Conservation (phyloP, 2,329 filamentous ascomycete species). For the Cladosporium sp. region DNA sequence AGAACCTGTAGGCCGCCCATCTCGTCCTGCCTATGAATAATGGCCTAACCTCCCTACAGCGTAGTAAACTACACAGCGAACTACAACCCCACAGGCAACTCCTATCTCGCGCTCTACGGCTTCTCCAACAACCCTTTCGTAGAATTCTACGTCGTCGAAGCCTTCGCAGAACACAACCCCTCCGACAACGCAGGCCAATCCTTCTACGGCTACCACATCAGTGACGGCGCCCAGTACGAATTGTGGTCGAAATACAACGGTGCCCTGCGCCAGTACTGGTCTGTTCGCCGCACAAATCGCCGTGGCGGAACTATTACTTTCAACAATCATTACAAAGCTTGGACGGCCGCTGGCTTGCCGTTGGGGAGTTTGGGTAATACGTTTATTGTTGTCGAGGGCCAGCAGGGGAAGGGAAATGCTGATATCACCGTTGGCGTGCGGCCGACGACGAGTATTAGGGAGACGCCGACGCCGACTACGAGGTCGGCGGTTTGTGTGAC, state of each 20-base stretch:
- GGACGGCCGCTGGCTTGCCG: not conserved
- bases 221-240: slow-evolving; percentile 3
- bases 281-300: not conserved
- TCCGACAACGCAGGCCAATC: not conserved
- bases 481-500: slow-evolving; percentile 1
- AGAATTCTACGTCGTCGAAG: slow-evolving; percentile 8
- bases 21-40: not conserved
- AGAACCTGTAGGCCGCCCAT: not conserved
- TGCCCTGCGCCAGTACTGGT: slow-evolving; percentile 3
- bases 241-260: slow-evolving; percentile 8
- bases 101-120: not conserved
- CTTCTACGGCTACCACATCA: slow-evolving; percentile 8
- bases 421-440: slow-evolving; percentile 7
- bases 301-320: not conserved
- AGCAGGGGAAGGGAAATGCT: not conserved
- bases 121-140: not conserved
- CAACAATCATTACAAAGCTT: slow-evolving; percentile 4
- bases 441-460: not conserved
- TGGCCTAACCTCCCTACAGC: not conserved
- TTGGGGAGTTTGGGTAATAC: not conserved
- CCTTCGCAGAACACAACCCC: not conserved
- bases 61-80: slow-evolving; percentile 2
- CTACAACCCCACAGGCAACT: slow-evolving; percentile 3
- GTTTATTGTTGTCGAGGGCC: not conserved
- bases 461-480: not conserved